A percentile compares a stretch with the other conserved stretches of the same genome.
Conservation (phyloP, 805 yeast genomes). For the Wickerhamiella bombiphila region DNA sequence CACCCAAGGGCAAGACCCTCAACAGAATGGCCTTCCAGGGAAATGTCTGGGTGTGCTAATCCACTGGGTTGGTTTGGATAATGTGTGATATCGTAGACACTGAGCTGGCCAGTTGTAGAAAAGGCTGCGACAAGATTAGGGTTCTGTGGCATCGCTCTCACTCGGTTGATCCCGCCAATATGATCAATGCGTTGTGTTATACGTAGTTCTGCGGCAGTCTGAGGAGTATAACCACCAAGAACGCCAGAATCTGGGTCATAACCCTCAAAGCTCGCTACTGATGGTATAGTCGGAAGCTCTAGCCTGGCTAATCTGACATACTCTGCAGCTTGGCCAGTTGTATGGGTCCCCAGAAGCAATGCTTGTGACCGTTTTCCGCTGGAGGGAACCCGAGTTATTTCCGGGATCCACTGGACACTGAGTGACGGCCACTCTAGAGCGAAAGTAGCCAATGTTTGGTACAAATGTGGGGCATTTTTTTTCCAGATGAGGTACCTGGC, state of each 20-base stretch:
- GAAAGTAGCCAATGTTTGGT: conserved; percentile 38
- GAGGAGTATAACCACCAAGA: conserved; percentile 20
- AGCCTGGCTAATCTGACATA: conserved; percentile 28
- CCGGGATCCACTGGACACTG: conserved; percentile 51
- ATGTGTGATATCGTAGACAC: conserved; percentile 69
- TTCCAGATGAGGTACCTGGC: conserved; percentile 37
- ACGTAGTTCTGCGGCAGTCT: conserved; percentile 26
- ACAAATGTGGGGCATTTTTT: conserved; percentile 43
- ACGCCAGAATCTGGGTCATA: conserved; percentile 27
- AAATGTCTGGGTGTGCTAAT: conserved; percentile 35
- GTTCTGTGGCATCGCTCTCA: conserved; percentile 68
- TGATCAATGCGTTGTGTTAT: conserved; percentile 49
- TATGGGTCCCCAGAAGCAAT: conserved; percentile 47
- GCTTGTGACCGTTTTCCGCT: conserved; percentile 23
- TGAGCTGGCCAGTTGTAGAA: conserved; percentile 49
- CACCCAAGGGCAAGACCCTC: conserved; percentile 57
- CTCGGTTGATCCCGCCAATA: conserved; percentile 57
- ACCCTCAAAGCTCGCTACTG: conserved; percentile 19
- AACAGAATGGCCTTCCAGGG: conserved; percentile 28
- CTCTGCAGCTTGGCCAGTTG: conserved; percentile 44
- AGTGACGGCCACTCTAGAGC: conserved; percentile 52
- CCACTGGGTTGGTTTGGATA: conserved; percentile 39
- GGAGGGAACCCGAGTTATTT: conserved; percentile 20
- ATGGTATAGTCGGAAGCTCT: conserved; percentile 17
- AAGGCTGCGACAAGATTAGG: conserved; percentile 68